Conservation (phyloP, 2,329 filamentous ascomycete species). For the Botrytis deweyae region DNA sequence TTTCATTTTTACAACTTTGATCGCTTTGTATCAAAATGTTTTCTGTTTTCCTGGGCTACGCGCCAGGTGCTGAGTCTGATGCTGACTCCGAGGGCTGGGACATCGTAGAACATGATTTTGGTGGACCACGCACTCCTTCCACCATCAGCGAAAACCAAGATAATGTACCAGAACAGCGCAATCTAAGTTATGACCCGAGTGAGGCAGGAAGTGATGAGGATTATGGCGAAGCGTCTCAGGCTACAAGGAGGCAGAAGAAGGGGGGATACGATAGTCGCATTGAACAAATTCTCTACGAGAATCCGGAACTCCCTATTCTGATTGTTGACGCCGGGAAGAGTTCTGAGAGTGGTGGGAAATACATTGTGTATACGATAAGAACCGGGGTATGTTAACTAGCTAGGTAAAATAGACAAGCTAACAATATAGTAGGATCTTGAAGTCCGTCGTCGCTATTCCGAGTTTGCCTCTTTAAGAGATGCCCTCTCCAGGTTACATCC, state of each 20-base stretch:
- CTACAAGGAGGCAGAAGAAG: conserved; percentile 65
- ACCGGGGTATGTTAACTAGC: conserved; percentile 65
- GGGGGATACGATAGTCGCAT: conserved; percentile 93
- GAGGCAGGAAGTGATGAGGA: conserved; percentile 53
- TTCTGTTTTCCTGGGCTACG: conserved; percentile 41
- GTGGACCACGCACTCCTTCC: conserved; percentile 47
- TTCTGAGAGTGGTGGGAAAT: conserved; percentile 83
- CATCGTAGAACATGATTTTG: conserved; percentile 55
- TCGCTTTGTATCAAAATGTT: conserved; percentile 36
- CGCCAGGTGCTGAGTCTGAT: conserved; percentile 36
- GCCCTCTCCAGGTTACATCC: conserved; percentile 90
- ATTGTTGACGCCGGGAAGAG: conserved; percentile 97
- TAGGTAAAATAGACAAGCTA: conserved; percentile 24
- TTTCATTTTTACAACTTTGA: conserved; percentile 13
- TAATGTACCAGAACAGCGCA: conserved; percentile 25
- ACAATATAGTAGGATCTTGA: conserved; percentile 71
- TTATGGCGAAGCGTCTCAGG: conserved; percentile 43
- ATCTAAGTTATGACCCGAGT: conserved; percentile 40
- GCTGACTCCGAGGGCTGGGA: conserved; percentile 48
- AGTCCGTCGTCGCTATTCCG: conserved; percentile 91
- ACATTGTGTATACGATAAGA: conserved; percentile 95
- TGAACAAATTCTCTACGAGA: conserved; percentile 96
- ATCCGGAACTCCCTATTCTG: conserved; percentile 82
- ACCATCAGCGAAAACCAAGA: conserved; percentile 64
- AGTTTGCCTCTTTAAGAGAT: conserved; percentile 87